Evolutionary conservation across 2,329 filamentous ascomycete species (phyloP), one percentile per base, ranked within the genome.

Genomic region (Bipolaris zeicola): DNA sequence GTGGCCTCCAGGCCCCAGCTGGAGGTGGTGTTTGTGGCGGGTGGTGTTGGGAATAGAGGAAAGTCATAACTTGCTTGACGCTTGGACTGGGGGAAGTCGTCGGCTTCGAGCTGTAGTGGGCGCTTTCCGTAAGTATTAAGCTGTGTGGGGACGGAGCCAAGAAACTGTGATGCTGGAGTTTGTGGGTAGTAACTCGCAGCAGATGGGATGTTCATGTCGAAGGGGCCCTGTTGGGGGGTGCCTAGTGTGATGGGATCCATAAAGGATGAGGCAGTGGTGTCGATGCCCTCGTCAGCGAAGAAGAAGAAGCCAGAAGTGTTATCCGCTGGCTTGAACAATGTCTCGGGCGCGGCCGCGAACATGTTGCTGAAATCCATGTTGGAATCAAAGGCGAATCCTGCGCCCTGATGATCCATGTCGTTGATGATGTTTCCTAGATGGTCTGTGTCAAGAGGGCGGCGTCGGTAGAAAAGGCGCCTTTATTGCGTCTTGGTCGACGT

Each of bases 221-320:
- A 72, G 52, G 58, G 52, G 41, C 60, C 50, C 44, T 68, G 61
- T 54, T 66, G 66, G 57, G 66, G 58, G 28, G 58, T 60, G 31
- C 61, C 51, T 45, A 70, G 64, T 22, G 70, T 24, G 38, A 56
- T 54, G 20, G 68, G 59, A 58, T 65, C 59, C 41, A 67, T 60
- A 28, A 63, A 65, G 49, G 53, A 45, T 53, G 57, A 54, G 55
- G 64, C 58, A 45, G 50, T 61, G 22, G 71, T 73, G 48, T 74
- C 71, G 60, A 74, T 71, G 22, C 64, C 72, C 65, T 75, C 73
- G 59, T 74, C 72, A 63, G 60, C 63, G 42, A 68, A 70, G 59
- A 69, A 70, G 62, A 70, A 70, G 62, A 70, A 69, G 61, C 59
- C 60, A 49, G 67, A 67, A 56, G 72, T 74, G 57, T 72, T 67